Conservation (phyloP, 2,329 filamentous ascomycete species). For the Aspergillus japonicus region DNA sequence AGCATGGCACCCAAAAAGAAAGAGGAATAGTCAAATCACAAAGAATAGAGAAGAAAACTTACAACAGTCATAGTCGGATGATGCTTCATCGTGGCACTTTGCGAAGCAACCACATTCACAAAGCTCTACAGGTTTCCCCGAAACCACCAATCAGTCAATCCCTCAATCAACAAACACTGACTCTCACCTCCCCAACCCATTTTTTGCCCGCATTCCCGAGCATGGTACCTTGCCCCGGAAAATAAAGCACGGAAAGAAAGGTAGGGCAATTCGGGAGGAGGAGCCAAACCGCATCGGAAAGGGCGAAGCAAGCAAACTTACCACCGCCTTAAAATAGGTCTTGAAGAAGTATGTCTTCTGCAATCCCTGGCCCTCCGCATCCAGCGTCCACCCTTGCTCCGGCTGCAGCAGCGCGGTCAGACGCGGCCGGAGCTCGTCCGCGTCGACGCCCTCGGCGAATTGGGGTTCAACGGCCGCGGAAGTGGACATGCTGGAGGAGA, state of each 20-base stretch:
- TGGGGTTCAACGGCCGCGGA: constrained; percentile 19
- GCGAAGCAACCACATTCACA: constrained; percentile 37
- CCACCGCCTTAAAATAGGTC: constrained; percentile 41
- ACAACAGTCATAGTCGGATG: constrained; percentile 42
- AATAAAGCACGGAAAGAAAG: background rate
- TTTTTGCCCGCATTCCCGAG: too few species aligned
- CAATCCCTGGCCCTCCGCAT: constrained; percentile 34
- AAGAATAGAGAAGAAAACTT: constrained; percentile 16
- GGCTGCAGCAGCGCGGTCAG: constrained; percentile 24
- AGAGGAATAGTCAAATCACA: background rate
- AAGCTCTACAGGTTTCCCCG: constrained; percentile 29
- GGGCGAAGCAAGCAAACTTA: constrained; percentile 19
- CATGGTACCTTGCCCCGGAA: too few species aligned
- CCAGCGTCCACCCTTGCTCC: constrained; percentile 34
- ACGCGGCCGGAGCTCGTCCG: constrained; percentile 23
- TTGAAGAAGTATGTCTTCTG: constrained; percentile 42
- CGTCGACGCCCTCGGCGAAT: constrained; percentile 33
- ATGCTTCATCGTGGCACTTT: constrained; percentile 39
- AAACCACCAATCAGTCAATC: background rate
- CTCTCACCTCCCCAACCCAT: too few species aligned
- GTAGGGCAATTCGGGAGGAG: background rate
- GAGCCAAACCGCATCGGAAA: too few species aligned
- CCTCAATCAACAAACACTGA: background rate
- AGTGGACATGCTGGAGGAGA: constrained; percentile 12
- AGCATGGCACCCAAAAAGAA: too few species aligned